phyloP scores from a whole-genome alignment of 2,329 filamentous ascomycete genomes.

The Cyphellophora europaea region DNA sequence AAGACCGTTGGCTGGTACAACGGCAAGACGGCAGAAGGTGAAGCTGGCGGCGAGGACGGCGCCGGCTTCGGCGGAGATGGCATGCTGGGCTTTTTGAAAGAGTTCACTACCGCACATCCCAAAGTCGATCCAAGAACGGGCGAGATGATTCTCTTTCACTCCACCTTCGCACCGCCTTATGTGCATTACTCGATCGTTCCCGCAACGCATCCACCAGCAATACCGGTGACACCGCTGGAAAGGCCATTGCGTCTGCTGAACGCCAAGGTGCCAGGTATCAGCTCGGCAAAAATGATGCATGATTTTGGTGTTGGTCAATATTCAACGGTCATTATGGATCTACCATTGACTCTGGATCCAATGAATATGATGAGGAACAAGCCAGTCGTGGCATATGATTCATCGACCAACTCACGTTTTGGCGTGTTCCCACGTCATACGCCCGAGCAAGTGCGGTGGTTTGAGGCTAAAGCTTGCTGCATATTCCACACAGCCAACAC shows the following conservation, averaged over 20 bases:
- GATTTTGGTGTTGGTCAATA: conserved; percentile 59
- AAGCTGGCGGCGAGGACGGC: conserved; percentile 15
- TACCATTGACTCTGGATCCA: conserved; percentile 57
- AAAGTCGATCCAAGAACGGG: conserved; percentile 55
- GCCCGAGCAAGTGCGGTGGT: conserved; percentile 54
- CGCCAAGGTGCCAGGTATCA: conserved; percentile 50
- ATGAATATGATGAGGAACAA: conserved; percentile 48
- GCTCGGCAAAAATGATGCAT: conserved; percentile 64
- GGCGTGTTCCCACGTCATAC: conserved; percentile 57
- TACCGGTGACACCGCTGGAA: conserved; percentile 17
- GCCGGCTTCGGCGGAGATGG: conserved; percentile 46
- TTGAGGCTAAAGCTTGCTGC: conserved; percentile 57
- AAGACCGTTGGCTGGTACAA: conserved; percentile 65
- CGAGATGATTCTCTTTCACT: conserved; percentile 60
- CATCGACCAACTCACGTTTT: conserved; percentile 49
- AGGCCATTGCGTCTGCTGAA: conserved; percentile 34
- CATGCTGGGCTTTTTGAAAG: conserved; percentile 52
- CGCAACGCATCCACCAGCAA: conserved; percentile 24
- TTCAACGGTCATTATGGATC: conserved; percentile 60
- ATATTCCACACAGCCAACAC: conserved; percentile 66
- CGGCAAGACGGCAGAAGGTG: conserved; percentile 44
- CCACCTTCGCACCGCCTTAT: conserved; percentile 55
- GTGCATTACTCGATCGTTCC: conserved; percentile 57
- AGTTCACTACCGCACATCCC: conserved; percentile 62
- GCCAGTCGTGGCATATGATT: conserved; percentile 52